These are phyloP conservation scores for Colletotrichum liriopes DNA, from an alignment of 2,329 filamentous ascomycete genomes.

Conservation along the genomic window DNA sequence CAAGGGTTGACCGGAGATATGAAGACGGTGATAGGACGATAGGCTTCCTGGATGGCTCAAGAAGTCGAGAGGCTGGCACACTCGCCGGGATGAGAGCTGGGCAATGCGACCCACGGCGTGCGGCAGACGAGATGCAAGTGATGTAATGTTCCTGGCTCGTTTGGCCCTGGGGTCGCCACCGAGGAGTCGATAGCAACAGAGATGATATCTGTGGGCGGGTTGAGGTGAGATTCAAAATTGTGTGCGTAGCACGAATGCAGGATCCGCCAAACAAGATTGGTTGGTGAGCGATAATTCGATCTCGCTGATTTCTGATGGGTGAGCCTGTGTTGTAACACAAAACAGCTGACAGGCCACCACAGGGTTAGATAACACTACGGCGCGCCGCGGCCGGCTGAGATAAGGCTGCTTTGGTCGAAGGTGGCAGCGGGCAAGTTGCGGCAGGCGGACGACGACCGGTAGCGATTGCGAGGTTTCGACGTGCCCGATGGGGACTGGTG, in stretches of 20 bases:
- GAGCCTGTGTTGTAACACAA: conserved; percentile 30
- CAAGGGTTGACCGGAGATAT: conserved; percentile 33
- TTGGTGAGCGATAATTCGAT: conserved; percentile 19
- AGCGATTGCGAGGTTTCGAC: conserved; percentile 36
- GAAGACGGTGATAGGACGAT: conserved; percentile 38
- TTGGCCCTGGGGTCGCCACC: conserved; percentile 36
- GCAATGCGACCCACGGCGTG: conserved; percentile 34
- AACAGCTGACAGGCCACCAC: conserved; percentile 17
- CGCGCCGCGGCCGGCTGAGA: conserved; percentile 33
- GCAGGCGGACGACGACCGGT: conserved; percentile 23
- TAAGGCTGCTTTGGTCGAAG: conserved; percentile 20
- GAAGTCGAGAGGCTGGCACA: conserved; percentile 24
- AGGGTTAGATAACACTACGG: conserved; percentile 31
- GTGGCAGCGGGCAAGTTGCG: conserved; percentile 5
- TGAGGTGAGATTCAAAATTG: conserved; percentile 22
- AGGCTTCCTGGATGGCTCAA: conserved; percentile 26
- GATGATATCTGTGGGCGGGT: conserved; percentile 16
- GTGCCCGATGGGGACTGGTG: conserved; percentile 29
- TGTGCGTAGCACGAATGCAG: conserved; percentile 37
- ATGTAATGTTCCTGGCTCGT: conserved; percentile 39
- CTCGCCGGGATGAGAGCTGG: conserved; percentile 32
- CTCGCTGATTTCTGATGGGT: conserved; percentile 21
- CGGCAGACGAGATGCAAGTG: conserved; percentile 36
- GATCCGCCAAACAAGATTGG: conserved; percentile 31
- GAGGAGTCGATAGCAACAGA: conserved; percentile 10